Percentiles rank a stretch among this genome's conserved stretches.
These are phyloP conservation scores for Punctularia strigosozonata DNA, from an alignment of 768 basidiomycete species.

Conservation along the genomic window DNA sequence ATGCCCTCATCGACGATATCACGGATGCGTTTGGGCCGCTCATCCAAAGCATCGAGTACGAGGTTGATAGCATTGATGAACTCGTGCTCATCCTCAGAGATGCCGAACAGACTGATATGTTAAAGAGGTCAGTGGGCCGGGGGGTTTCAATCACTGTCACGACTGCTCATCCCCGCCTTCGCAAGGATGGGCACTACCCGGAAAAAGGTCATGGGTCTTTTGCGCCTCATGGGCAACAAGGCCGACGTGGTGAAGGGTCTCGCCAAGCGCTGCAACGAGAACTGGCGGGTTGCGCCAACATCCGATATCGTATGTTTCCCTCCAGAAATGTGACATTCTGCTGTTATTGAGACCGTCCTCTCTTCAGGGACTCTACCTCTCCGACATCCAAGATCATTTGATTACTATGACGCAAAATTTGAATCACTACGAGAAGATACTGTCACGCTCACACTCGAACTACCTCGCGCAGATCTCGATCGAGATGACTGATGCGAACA, in stretches of 20 bases:
- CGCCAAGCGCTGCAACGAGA: constrained; percentile 96
- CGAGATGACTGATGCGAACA: constrained; percentile 99
- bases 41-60: constrained; percentile 97
- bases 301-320: constrained; percentile 72
- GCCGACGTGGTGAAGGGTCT: constrained; percentile 98
- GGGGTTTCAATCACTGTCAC: too few relatives aligned
- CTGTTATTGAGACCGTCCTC: constrained; percentile 3
- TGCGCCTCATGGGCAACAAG: constrained; percentile 97
- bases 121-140: constrained; percentile 51
- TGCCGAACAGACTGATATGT: constrained; percentile 95
- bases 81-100: constrained; percentile 94
- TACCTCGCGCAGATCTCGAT: constrained; percentile 99
- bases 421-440: constrained; percentile 99
- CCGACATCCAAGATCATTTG: constrained; percentile 96
- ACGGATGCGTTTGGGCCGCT: constrained; percentile 98
- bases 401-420: constrained; percentile 99
- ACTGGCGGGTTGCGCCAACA: constrained; percentile 97
- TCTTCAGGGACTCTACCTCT: constrained; percentile 78
- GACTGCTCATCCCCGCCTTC: not conserved
- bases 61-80: constrained; percentile 98
- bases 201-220: constrained; percentile 98
- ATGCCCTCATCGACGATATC: constrained; percentile 98
- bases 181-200: constrained; percentile 90
- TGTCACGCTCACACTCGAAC: constrained; percentile 97
- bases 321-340: not conserved